Conservation (phyloP, 306 rosid genomes). For the Vigna mungo region DNA sequence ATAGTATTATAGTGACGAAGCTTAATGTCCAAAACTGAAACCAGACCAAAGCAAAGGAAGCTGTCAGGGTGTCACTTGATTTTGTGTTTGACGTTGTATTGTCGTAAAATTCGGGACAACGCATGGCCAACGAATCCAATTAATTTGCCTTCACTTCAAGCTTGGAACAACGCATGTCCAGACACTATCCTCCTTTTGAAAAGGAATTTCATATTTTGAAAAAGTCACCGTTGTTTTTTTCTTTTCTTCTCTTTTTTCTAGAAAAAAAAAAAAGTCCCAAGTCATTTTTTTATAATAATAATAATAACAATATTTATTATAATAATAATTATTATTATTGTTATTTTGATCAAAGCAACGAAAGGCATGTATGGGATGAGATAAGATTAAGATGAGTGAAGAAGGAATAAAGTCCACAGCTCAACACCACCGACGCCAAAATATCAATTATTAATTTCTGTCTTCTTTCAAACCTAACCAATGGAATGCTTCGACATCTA, state of each 20-base stretch:
- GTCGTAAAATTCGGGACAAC: neutral
- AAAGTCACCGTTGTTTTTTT: neutral
- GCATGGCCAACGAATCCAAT: slow-evolving; percentile 36
- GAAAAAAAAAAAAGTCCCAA: neutral
- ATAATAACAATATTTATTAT: too few relatives aligned
- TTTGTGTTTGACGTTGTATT: neutral
- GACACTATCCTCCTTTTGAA: neutral
- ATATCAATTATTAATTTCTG: neutral
- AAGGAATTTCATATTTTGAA: neutral
- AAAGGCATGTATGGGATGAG: slow-evolving; percentile 7
- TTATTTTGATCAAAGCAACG: too few relatives aligned
- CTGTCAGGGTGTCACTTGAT: neutral
- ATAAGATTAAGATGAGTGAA: neutral
- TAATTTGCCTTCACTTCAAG: slow-evolving; percentile 24
- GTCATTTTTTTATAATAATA: too few relatives aligned
- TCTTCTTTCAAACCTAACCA: slow-evolving; percentile 4
- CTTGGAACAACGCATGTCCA: slow-evolving; percentile 14
- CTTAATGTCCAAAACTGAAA: neutral
- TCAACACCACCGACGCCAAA: slow-evolving; percentile 35
- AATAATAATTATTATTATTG: too few relatives aligned
- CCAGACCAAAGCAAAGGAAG: neutral
- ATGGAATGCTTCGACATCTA: too few relatives aligned
- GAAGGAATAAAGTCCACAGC: slow-evolving; percentile 41
- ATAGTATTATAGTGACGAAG: neutral
- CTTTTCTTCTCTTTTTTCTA: neutral